A percentile compares a stretch with the other conserved stretches of the same genome.
Conservation (phyloP, 1,284 basidiomycete genomes). For the Cutaneotrichosporon mucoides region DNA sequence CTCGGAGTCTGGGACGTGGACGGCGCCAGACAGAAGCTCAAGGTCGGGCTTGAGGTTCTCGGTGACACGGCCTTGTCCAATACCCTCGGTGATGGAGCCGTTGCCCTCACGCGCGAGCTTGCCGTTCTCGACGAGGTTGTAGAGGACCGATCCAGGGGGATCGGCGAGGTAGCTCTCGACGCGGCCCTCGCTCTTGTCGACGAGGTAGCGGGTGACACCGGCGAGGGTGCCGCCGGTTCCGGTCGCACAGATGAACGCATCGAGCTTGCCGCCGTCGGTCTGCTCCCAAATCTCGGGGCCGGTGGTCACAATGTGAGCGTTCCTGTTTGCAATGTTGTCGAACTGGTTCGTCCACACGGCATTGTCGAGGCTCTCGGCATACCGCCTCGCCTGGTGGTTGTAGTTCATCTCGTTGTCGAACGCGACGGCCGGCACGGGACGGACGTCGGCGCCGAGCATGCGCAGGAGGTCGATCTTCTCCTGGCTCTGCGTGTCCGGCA, state of each 20-base stretch:
- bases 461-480: slow-evolving; percentile 96
- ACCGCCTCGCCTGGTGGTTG: slow-evolving; percentile 94
- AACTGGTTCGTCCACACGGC: slow-evolving; percentile 99
- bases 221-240: slow-evolving; percentile 96
- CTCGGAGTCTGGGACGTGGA: slow-evolving; percentile 84
- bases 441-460: slow-evolving; percentile 95
- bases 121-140: slow-evolving; percentile 78
- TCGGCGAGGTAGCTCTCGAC: slow-evolving; percentile 93
- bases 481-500: slow-evolving; percentile 95
- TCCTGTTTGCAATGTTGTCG: slow-evolving; percentile 86
- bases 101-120: slow-evolving; percentile 72
- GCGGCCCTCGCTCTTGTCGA: slow-evolving; percentile 74
- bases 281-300: slow-evolving; percentile 98
- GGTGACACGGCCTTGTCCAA: slow-evolving; percentile 97
- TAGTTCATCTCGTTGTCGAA: slow-evolving; percentile 97
- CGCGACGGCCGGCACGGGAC: slow-evolving; percentile 92
- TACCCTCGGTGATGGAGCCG: slow-evolving; percentile 96
- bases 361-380: slow-evolving; percentile 76
- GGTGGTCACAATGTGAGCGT: slow-evolving; percentile 83
- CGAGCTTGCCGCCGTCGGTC: slow-evolving; percentile 64
- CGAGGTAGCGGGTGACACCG: slow-evolving; percentile 77
- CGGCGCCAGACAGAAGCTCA: slow-evolving; percentile 70
- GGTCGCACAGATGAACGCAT: slow-evolving; percentile 89
- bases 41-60: slow-evolving; percentile 86
- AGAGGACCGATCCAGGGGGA: slow-evolving; percentile 89